Evolutionary conservation across 371 early-diverging fungal genomes (phyloP), one percentile per base, ranked within the genome.

Genomic region (Syncephalastrum sp.): DNA sequence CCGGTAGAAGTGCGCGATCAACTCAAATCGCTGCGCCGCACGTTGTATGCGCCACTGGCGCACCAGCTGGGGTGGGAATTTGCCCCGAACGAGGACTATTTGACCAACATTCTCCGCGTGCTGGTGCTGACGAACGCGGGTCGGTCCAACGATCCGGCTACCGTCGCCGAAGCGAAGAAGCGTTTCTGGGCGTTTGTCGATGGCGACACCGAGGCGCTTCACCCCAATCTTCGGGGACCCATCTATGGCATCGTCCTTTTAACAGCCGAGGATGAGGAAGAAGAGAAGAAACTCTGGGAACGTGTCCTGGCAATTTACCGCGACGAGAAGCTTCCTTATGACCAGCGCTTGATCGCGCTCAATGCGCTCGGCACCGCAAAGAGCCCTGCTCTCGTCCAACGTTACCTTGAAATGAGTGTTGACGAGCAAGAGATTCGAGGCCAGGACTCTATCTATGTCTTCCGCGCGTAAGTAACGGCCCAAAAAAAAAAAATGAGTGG

Each of bases 161-260:
- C 65, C 23, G 65, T 75, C 4, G 58, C 65, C 23, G 70, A 79
- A 57, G 79, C 79, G 47, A 75, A 71, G 63, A 63, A 67, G 33
- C 68, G 75, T 21, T 79, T 79, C 67, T 73, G 72, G 70, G 64
- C 62, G 49, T 73, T 70, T 51, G 70, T 69, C 15, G 67, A 65
- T 24, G 75, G 75, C 21, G 65, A 72, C 54, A 66, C 47, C 3
- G 72, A 69, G 1, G 89, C 86, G 1, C 57, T 98, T 38, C 89
- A 91, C 59, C 90, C 96, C 42, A 91, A 95, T 70, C 65, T 97
- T 19, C 90, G 93, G n/a, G 84, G 86, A 23, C 70, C 89, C 3
- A 91, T 92, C 0, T 96, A 83, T 69, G 74, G 76, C 56, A 85
- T 91, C 57, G 92, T 89, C 4, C 70, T 95, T 21, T 56, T 72